These are phyloP conservation scores for Phytophthora hybrid DNA, from an alignment of 352 stramenopile species.

Conservation along the genomic window DNA sequence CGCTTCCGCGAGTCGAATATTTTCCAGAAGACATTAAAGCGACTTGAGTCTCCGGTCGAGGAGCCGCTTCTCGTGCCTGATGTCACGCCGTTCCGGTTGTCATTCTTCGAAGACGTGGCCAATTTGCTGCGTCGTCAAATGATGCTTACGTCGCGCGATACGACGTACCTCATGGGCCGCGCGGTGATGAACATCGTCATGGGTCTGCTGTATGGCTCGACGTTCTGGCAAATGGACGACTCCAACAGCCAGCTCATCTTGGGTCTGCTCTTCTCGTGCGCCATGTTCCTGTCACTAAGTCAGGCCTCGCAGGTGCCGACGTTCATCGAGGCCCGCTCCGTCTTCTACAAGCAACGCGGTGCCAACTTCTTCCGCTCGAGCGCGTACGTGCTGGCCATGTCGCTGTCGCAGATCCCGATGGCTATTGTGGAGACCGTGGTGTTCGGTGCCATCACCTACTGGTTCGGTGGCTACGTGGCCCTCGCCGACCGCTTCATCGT, in stretches of 20 bases:
- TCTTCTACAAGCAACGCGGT: conserved; percentile 92
- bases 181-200: conserved; percentile 69
- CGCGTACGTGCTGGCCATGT: conserved; percentile 80
- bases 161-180: conserved; percentile 54
- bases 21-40: conserved; percentile 52
- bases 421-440: conserved; percentile 75
- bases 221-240: conserved; percentile 71
- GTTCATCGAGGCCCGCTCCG: conserved; percentile 70
- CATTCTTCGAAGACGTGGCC: conserved; percentile 50
- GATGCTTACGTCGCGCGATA: conserved; percentile 70
- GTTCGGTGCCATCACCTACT: conserved; percentile 91
- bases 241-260: conserved; percentile 67
- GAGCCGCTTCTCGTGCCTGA: conserved; percentile 18
- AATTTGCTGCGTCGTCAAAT: conserved; percentile 56
- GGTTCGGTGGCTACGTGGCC: conserved; percentile 82
- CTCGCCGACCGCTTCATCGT: conserved; percentile 53
- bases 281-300: conserved; percentile 89
- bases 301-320: conserved; percentile 81
- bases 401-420: conserved; percentile 58
- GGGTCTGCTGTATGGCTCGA: conserved; percentile 69
- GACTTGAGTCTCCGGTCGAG: conserved; percentile 42
- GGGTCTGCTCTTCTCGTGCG: conserved; percentile 88
- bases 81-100: conserved; percentile 52
- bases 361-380: conserved; percentile 90
- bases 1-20: conserved; percentile 59